phyloP scores from a whole-genome alignment of 2,329 filamentous ascomycete genomes.

The Endocalyx cinctus region DNA sequence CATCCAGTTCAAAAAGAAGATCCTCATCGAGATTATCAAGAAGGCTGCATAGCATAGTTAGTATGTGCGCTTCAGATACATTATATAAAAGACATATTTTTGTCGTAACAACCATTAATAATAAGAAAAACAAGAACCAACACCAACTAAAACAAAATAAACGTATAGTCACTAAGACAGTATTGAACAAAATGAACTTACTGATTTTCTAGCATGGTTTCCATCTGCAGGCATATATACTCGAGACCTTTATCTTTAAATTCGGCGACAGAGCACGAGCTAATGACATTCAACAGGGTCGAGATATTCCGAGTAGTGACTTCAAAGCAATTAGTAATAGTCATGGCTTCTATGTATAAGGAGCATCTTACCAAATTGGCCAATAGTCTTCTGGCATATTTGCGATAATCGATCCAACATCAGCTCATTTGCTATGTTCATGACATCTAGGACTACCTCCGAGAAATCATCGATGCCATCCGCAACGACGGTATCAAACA shows the following conservation, averaged over 20 bases:
- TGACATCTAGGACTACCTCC: slow-evolving; percentile 85
- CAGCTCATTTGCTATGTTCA: slow-evolving; percentile 85
- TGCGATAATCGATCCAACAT: slow-evolving; percentile 91
- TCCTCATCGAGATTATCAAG: slow-evolving; percentile 83
- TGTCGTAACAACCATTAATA: too few relatives aligned
- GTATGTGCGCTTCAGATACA: slow-evolving; percentile 10
- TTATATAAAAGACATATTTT: too few relatives aligned
- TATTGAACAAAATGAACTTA: slow-evolving; percentile 13
- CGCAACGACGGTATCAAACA: slow-evolving; percentile 74
- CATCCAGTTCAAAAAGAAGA: slow-evolving; percentile 74
- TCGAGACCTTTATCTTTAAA: slow-evolving; percentile 88
- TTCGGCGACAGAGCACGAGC: slow-evolving; percentile 73
- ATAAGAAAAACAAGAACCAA: too few relatives aligned
- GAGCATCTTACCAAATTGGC: slow-evolving; percentile 52
- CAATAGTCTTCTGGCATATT: slow-evolving; percentile 80
- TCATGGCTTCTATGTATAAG: slow-evolving; percentile 19
- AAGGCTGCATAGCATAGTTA: slow-evolving; percentile 41
- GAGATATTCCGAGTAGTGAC: slow-evolving; percentile 84
- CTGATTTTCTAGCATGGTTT: slow-evolving; percentile 87
- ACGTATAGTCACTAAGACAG: background rate
- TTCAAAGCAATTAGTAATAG: too few relatives aligned
- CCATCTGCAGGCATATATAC: slow-evolving; percentile 87
- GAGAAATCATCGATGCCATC: slow-evolving; percentile 76
- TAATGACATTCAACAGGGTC: slow-evolving; percentile 78
- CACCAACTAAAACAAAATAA: too few relatives aligned